Base-by-base conservation (phyloP, 441 rosid species). In the Erysimum cheiri region DNA sequence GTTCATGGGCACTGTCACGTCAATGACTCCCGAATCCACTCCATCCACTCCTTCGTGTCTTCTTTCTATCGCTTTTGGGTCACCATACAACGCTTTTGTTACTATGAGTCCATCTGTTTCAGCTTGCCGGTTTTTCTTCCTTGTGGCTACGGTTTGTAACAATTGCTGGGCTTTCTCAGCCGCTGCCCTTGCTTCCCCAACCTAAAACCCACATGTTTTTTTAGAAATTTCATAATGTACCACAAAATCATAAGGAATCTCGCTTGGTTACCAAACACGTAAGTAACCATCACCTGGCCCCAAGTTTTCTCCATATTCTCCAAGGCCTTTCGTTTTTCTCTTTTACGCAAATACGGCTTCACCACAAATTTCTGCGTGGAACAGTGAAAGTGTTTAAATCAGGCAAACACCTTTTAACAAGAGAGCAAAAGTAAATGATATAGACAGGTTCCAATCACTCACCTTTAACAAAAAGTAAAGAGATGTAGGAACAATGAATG, bases 1-100 rank as follows among this genome's bases (percentile, higher is more conserved):
- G 85, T 91, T 96, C 62, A 93, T 88, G 67, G 97, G 94, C 71
- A 87, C 56, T 24, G 99, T 86, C 70, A 96, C 98, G 75, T 96
- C 96, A n/a, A 87, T 79, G 33, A 88, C 78, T 74, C 83, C 85
- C 0, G 86, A 85, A 80, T 80, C 77, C 49, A 56, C 68, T 69
- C 83, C 87, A 13, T 79, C 77, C 62, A 67, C 68, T 44, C 24
- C 39, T 56, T 79, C 83, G 11, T 77, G 74, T 71, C 77, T 68
- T 82, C 70, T 88, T 79, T 78, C 83, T 61, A 84, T 64, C 44
- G 84, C 87, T 81, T 91, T 87, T 49, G 59, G 68, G 73, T 80
- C 85, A 73, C 97, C 98, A 77, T 93, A 93, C 55, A 86, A 52
- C 7, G 94, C 98, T 64, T 80, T 87, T 5, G 84, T 85, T 72